Evolutionary conservation across 768 basidiomycete species (phyloP), one percentile per base, ranked within the genome.

Genomic region (Pholiota molesta): DNA sequence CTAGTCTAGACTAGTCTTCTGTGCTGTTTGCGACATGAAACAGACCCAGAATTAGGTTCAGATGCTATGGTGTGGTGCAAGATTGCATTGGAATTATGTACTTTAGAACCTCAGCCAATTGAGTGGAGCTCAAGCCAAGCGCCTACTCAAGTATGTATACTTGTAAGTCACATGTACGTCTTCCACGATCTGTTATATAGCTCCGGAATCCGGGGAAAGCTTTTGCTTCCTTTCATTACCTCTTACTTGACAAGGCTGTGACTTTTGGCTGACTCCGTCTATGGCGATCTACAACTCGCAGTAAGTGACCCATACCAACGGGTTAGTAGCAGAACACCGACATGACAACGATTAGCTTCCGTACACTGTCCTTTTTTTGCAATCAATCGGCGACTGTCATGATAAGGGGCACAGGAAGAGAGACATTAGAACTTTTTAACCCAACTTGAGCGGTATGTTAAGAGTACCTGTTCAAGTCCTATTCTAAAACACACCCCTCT

Each of bases 291-390:
- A 42, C 26, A 26, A 5, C 14, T 53, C 16, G 29, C 17, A 16
- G 52, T 33, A 53, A 33, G n/a, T 17, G 52, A 53, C 35, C 37
- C 55, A 56, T 44, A 56, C 21, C 33, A 40, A 56, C 40, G 40
- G 55, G 55, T 56, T 21, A 49, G n/a, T 44, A 44, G 42, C 19
- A n/a, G 47, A 44, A 21, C 23, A 33, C 55, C 55, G 55, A 56
- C 55, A 56, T 42, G 39, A 17, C 23, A 42, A 56, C 55, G 55
- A 56, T 26, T 56, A 40, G 28, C 40, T 42, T 26, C 55, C 55
- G 55, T n/a, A 29, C 17, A 28, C 11, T 19, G 28, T 56, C 14
- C 23, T 26, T 42, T 21, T 56, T 13, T 44, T 54, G n/a, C 26
- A 56, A 40, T 56, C 55, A 56, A 14, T 49, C 19, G 7, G n/a